Base-by-base conservation (phyloP, 148 eudicot genomes). In the Cornus florida region DNA sequence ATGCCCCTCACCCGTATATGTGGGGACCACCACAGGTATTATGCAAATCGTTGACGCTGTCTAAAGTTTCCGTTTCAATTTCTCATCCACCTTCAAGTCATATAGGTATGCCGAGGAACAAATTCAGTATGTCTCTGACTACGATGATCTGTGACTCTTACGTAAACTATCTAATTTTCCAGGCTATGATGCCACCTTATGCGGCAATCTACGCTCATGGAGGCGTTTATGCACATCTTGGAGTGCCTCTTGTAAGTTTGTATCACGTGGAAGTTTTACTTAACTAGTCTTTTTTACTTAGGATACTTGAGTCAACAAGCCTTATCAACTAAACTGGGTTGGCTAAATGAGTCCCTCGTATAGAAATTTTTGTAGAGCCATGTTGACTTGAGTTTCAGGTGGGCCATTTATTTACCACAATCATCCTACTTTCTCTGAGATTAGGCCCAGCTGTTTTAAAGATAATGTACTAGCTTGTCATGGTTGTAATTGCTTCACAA, bases 11-110 rank as follows among this genome's bases (percentile, higher is more conserved):
- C 32, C 92, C 95, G 35, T 95, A 95, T 78, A 89, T 93, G 96
- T 95, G 98, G 98, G 97, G 91, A 76, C 93, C 94, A 73, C 95
- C 95, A 56, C 98, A 93, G 96, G 98, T 95, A 83, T 32, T 64
- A 31, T 35, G 8, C 43, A 22, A 17, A 46, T 77, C 73, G 0
- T 53, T 46, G 31, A 66, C 4, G 62, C 6, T 43, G 35, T 76
- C 23, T 39, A 70, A 48, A 0, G 13, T 64, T 38, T 59, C 41
- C 23, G 10, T 69, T 24, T 68, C 39, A 19, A 48, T 11, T 71
- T 77, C 66, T 67, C 41, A 77, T 4, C 50, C 57, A 72, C 48
- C 57, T 65, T 6, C 19, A 9, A 69, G 56, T 59, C 76, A 12
- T 48, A 69, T 28, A 17, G 50, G 67, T 7, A 62, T 28, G 67